A percentile compares a stretch with the other conserved stretches of the same genome.
phyloP scores from a whole-genome alignment of 768 basidiomycete genomes.

The Lactifluus subvellereus region DNA sequence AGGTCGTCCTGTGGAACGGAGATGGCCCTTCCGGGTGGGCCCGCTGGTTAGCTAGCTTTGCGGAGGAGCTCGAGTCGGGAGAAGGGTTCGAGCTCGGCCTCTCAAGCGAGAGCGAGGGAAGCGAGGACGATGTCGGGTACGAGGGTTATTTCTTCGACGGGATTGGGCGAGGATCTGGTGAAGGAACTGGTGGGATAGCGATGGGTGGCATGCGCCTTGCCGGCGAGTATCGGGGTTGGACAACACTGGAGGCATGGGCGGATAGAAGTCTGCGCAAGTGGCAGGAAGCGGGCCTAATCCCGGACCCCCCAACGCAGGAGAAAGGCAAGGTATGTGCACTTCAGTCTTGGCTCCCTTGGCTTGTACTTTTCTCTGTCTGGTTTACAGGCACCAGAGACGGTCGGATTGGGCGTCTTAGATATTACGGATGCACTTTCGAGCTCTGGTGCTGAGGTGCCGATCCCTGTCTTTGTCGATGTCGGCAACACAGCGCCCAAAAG shows the following conservation, averaged over 20 bases:
- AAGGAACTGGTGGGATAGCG: constrained; percentile 71
- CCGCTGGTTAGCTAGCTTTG: constrained; percentile 85
- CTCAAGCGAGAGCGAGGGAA: constrained; percentile 51
- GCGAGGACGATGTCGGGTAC: constrained; percentile 82
- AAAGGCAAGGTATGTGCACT: constrained; percentile 44
- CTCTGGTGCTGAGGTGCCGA: constrained; percentile 49
- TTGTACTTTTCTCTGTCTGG: not conserved
- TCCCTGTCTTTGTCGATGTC: constrained; percentile 49
- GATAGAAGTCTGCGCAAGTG: constrained; percentile 84
- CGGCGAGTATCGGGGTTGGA: constrained; percentile 91
- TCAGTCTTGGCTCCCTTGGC: not conserved
- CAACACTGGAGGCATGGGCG: constrained; percentile 87
- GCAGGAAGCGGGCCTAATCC: constrained; percentile 71
- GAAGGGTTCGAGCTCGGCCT: constrained; percentile 81
- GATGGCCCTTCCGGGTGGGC: constrained; percentile 93
- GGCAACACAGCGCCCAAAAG: constrained; percentile 14
- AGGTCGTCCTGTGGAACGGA: constrained; percentile 90
- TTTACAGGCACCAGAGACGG: constrained; percentile 39
- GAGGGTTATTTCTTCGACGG: constrained; percentile 84
- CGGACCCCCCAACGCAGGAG: constrained; percentile 36
- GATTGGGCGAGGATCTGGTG: constrained; percentile 67
- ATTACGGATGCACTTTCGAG: constrained; percentile 24
- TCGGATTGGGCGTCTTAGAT: constrained; percentile 40
- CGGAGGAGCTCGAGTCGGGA: constrained; percentile 85
- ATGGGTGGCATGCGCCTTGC: constrained; percentile 62